Percentiles rank a stretch among this genome's conserved stretches.
Evolutionary conservation across 2,329 filamentous ascomycete species (phyloP).

Genomic region (Sclerotinia glacialis): DNA sequence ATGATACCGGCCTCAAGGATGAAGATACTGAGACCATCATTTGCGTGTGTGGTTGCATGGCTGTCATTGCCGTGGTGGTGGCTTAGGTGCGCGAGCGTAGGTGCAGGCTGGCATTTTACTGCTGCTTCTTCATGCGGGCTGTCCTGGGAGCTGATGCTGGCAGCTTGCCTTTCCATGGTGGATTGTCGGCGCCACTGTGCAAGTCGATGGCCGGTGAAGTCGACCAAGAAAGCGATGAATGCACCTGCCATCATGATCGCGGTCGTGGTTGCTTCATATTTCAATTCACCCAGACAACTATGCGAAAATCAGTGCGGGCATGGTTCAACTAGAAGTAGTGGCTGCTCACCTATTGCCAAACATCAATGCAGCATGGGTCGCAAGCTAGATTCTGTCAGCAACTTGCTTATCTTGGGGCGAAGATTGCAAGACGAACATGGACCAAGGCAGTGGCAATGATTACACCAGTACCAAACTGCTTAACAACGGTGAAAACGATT

Average conservation of each 20-base stretch:
- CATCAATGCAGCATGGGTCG: slow-evolving; percentile 71
- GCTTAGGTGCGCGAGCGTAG: not conserved
- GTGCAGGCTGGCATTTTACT: not conserved
- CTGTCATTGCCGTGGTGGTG: not conserved
- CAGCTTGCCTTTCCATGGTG: not conserved
- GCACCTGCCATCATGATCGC: slow-evolving; percentile 72
- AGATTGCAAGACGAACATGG: slow-evolving; percentile 49
- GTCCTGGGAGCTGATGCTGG: not conserved
- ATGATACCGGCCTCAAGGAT: slow-evolving; percentile 71
- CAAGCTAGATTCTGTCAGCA: slow-evolving; percentile 50
- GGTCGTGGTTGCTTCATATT: slow-evolving; percentile 67
- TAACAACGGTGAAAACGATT: slow-evolving; percentile 43
- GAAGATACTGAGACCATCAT: slow-evolving; percentile 2
- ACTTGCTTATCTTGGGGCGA: not conserved
- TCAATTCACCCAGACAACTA: slow-evolving; percentile 59
- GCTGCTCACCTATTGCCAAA: slow-evolving; percentile 44
- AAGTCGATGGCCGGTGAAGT: slow-evolving; percentile 63
- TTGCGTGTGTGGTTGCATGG: not conserved
- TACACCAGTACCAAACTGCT: slow-evolving; percentile 72
- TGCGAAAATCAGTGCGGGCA: slow-evolving; percentile 4
- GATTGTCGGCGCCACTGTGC: slow-evolving; percentile 51
- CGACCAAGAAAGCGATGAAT: slow-evolving; percentile 69
- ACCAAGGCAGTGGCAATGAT: slow-evolving; percentile 70
- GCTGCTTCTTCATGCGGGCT: not conserved
- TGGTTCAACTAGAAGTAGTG: not conserved